These are phyloP conservation scores for Phytophthora hybrid DNA, from an alignment of 352 stramenopile genomes.

Conservation along the genomic window DNA sequence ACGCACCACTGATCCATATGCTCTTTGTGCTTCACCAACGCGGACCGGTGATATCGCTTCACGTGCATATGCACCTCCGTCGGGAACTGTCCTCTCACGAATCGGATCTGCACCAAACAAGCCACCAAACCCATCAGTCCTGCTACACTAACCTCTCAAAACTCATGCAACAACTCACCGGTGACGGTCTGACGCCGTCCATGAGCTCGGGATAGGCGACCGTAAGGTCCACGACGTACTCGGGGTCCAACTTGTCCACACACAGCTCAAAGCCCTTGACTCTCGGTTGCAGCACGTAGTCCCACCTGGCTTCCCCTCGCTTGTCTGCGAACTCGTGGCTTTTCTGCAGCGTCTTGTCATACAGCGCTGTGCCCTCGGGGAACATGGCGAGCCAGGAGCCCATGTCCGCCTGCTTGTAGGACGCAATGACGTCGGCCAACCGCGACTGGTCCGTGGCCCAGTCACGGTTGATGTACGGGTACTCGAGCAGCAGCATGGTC, in stretches of 20 bases:
- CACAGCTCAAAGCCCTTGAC: conserved; percentile 78
- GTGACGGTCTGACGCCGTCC: conserved; percentile 72
- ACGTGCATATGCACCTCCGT: conserved; percentile 81
- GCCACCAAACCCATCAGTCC: not conserved
- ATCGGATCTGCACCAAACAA: conserved; percentile 50
- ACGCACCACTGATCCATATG: conserved; percentile 64
- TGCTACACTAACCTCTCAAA: not conserved
- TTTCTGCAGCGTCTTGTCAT: conserved; percentile 69
- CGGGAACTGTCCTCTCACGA: conserved; percentile 71
- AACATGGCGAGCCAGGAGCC: conserved; percentile 83
- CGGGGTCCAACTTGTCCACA: conserved; percentile 65
- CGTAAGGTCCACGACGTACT: conserved; percentile 79
- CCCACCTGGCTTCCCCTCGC: conserved; percentile 52
- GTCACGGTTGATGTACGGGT: conserved; percentile 76
- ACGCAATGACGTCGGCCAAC: conserved; percentile 54
- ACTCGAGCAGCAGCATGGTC: conserved; percentile 74
- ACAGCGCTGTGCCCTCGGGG: conserved; percentile 78
- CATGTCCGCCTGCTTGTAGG: conserved; percentile 58
- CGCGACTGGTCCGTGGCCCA: conserved; percentile 72
- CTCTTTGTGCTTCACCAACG: conserved; percentile 52
- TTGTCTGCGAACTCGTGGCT: conserved; percentile 68
- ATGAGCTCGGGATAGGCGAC: conserved; percentile 81
- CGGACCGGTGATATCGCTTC: conserved; percentile 57
- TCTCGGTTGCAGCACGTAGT: conserved; percentile 78
- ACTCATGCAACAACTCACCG: conserved; percentile 35